Percentiles rank a stretch among this genome's conserved stretches.
Conservation (phyloP, 768 basidiomycete species). For the Dentipellis fragilis region DNA sequence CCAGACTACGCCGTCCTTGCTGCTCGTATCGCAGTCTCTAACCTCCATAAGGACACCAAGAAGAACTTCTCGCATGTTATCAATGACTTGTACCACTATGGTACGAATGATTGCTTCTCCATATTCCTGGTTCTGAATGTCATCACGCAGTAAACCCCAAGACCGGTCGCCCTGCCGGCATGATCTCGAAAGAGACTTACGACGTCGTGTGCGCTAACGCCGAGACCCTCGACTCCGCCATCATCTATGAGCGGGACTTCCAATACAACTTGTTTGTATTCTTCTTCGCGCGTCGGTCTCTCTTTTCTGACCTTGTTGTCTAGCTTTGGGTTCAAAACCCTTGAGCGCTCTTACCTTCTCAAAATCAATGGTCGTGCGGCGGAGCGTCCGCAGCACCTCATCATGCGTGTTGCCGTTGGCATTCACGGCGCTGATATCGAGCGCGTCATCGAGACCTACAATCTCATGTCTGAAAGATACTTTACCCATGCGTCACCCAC, state of each 20-base stretch:
- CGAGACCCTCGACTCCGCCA: slow-evolving; percentile 77
- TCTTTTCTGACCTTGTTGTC: not conserved
- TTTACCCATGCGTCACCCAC: slow-evolving; percentile 98
- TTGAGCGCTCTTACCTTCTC: slow-evolving; percentile 95
- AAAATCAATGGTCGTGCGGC: slow-evolving; percentile 91
- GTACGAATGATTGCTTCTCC: slow-evolving; percentile 31
- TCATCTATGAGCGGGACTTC: slow-evolving; percentile 98
- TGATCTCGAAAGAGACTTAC: slow-evolving; percentile 89
- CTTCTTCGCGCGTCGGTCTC: not conserved
- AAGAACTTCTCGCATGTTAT: slow-evolving; percentile 93
- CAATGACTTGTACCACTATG: slow-evolving; percentile 81
- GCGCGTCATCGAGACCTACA: slow-evolving; percentile 83
- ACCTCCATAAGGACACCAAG: slow-evolving; percentile 98
- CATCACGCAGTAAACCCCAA: slow-evolving; percentile 76
- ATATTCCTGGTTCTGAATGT: not conserved
- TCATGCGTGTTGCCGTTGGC: slow-evolving; percentile 98
- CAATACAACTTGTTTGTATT: slow-evolving; percentile 81
- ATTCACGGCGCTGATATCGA: slow-evolving; percentile 90
- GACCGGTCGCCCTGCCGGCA: slow-evolving; percentile 74
- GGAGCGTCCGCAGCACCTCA: slow-evolving; percentile 96
- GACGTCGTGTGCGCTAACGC: slow-evolving; percentile 74
- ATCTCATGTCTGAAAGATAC: slow-evolving; percentile 95
- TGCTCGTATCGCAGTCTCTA: slow-evolving; percentile 96
- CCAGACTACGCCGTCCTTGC: slow-evolving; percentile 98
- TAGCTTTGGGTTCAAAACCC: slow-evolving; percentile 99